Evolutionary conservation across 352 stramenopile genomes (phyloP).

Genomic region (Pythium guiyangense): DNA sequence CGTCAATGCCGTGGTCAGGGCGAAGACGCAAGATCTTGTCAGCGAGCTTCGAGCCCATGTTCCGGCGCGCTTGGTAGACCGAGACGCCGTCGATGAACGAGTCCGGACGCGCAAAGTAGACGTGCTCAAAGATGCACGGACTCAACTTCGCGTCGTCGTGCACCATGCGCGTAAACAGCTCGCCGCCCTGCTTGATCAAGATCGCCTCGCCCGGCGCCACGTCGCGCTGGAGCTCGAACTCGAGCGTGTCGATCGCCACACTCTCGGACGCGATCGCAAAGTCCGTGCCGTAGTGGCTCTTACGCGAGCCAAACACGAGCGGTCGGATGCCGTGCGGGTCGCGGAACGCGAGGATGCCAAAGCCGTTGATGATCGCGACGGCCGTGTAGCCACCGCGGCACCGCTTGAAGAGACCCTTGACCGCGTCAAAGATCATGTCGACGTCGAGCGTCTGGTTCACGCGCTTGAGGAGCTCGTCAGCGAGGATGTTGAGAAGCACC

Average conservation of each 20-base stretch:
- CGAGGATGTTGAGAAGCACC: conserved; percentile 98
- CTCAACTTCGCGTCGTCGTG: conserved; percentile 55
- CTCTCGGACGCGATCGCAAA: conserved; percentile 97
- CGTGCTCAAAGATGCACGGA: conserved; percentile 99
- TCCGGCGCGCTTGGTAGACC: conserved; percentile 96
- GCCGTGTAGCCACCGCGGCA: conserved; percentile 96
- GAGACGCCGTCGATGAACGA: conserved; percentile 98
- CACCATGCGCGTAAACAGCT: conserved; percentile 87
- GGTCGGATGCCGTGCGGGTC: conserved; percentile 98
- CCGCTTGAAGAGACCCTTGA: conserved; percentile 91
- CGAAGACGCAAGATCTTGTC: conserved; percentile 91
- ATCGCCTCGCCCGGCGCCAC: conserved; percentile 96
- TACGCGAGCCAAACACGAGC: conserved; percentile 91
- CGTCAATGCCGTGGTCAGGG: conserved; percentile 94
- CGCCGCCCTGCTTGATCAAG: conserved; percentile 89
- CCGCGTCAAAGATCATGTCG: conserved; percentile 88
- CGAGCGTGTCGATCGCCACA: conserved; percentile 97
- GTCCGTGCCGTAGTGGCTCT: conserved; percentile 84
- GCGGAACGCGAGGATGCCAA: conserved; percentile 97
- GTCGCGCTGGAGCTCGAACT: conserved; percentile 95
- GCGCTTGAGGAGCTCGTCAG: conserved; percentile 91
- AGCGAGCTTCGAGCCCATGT: conserved; percentile 98
- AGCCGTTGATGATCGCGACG: conserved; percentile 97
- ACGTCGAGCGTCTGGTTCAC: conserved; percentile 63
- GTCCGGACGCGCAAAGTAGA: conserved; percentile 99